Evolutionary conservation across 352 stramenopile species (phyloP), one percentile per base, ranked within the genome.

Genomic region (Phytopythium aichiense): DNA sequence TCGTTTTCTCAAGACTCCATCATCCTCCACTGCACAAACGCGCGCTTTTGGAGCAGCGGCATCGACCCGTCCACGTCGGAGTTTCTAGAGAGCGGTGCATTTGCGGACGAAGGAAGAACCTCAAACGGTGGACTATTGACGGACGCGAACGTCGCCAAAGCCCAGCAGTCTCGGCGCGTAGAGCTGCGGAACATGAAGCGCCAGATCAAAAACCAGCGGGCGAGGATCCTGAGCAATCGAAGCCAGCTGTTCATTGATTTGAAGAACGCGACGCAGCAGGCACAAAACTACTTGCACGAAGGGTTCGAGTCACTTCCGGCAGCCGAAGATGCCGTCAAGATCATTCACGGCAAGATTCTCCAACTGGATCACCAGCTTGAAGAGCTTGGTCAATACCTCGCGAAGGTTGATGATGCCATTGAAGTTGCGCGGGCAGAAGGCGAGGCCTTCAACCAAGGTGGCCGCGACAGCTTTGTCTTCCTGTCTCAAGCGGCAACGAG

Each of bases 281-380:
- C 82, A 8, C 84, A 94, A 51, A 94, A 92, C 55, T 94, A 92
- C 64, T 50, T 94, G 7, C 84, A 94, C 54, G 84, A 94, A 83
- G 84, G 83, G 1, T 94, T 92, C 42, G 77, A 89, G 56, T 72
- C 81, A 30, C 58, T 89, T 16, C 84, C 84, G 1, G 82, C 75
- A 56, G 84, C 84, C 30, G 84, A 94, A 75, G 80, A 92, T 66
- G 82, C 84, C 0, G 85, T 92, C 48, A 88, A 83, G 60, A 92
- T 91, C 33, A 91, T 94, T 18, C 85, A 91, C 52, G 73, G 76
- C 62, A 94, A 92, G 58, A 89, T 94, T 61, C 64, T 92, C 12
- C 65, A 75, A n/a, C 66, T 92, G 38, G 85, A 94, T 40, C 72
- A 91, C 51, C 76, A 94, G 25, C 63, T 92, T 35, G 85, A 94